phyloP scores from a whole-genome alignment of 169 alveolate genomes.

The Cryptosporidium bovis region DNA sequence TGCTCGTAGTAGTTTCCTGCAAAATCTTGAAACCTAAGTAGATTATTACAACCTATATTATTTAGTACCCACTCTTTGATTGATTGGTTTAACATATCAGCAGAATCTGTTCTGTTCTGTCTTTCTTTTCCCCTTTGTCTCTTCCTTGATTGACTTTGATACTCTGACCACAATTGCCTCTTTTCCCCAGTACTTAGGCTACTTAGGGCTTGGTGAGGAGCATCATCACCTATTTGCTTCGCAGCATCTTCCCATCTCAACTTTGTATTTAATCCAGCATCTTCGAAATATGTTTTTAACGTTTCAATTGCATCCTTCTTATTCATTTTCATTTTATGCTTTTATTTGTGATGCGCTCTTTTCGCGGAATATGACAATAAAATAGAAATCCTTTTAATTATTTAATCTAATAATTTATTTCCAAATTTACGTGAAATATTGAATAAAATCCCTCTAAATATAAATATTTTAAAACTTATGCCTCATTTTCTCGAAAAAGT shows the following conservation, averaged over 20 bases:
- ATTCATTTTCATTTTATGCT: neutral
- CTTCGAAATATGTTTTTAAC: slow-evolving; percentile 20
- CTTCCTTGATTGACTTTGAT: slow-evolving; percentile 63
- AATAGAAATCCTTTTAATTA: neutral
- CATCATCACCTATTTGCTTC: slow-evolving; percentile 37
- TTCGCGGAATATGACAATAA: neutral
- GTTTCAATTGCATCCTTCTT: slow-evolving; percentile 50
- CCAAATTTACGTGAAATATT: neutral
- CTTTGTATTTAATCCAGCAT: slow-evolving; percentile 16
- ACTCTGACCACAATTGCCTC: slow-evolving; percentile 71
- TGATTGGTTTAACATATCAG: neutral
- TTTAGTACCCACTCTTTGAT: slow-evolving; percentile 32
- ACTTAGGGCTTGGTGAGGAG: slow-evolving; percentile 36
- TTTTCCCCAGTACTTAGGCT: slow-evolving; percentile 63
- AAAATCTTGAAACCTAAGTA: slow-evolving; percentile 42
- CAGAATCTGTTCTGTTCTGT: slow-evolving; percentile 38
- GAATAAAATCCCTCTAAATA: no score
- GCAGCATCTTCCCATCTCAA: slow-evolving; percentile 68
- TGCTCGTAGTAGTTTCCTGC: slow-evolving; percentile 12
- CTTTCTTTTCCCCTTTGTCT: slow-evolving; percentile 62
- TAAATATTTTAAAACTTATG: neutral
- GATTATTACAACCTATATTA: slow-evolving; percentile 16
- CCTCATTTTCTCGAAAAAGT: slow-evolving; percentile 15
- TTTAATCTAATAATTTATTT: neutral
- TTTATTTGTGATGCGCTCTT: slow-evolving; percentile 10